Percentiles rank a stretch among this genome's conserved stretches.
Evolutionary conservation across 2,329 filamentous ascomycete genomes (phyloP).

Genomic region (Ascochyta viciae-villosae): DNA sequence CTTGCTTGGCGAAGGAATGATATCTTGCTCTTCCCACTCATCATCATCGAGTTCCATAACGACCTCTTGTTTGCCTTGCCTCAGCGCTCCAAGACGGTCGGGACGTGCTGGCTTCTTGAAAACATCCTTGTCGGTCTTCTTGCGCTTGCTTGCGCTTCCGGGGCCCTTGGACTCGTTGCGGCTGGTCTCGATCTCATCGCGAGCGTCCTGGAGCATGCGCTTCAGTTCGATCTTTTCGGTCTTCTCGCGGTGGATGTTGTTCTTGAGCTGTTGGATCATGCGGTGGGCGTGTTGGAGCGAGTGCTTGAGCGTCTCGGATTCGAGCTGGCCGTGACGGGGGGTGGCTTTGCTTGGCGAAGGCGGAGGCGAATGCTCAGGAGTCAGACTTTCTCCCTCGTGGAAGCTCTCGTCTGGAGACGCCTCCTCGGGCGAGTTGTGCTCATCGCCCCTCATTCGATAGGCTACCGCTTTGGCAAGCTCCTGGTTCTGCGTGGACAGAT

Average conservation of each 20-base stretch:
- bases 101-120: conserved; percentile 82
- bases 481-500: conserved; percentile 86
- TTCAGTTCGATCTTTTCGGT: conserved; percentile 97
- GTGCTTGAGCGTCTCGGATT: conserved; percentile 93
- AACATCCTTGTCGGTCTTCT: conserved; percentile 62
- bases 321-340: conserved; percentile 87
- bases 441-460: conserved; percentile 71
- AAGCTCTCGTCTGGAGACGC: conserved; percentile 44
- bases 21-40: conserved; percentile 81
- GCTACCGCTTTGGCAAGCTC: conserved; percentile 87
- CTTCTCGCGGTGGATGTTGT: conserved; percentile 96
- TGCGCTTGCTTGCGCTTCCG: conserved; percentile 60
- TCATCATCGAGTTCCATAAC: conserved; percentile 76
- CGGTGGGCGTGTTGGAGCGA: conserved; percentile 93
- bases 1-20: conserved; percentile 60
- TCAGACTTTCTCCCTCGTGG: conserved; percentile 68
- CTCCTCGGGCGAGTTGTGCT: conserved; percentile 67
- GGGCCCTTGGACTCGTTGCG: conserved; percentile 58
- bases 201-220: conserved; percentile 91
- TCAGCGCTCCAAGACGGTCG: conserved; percentile 74
- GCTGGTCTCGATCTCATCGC: conserved; percentile 84
- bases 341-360: conserved; percentile 90
- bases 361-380: conserved; percentile 89
- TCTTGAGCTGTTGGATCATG: conserved; percentile 94
- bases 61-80: conserved; percentile 77